These are phyloP conservation scores for Dysphania ambrosioides DNA, from an alignment of 148 eudicot genomes.

Conservation along the genomic window DNA sequence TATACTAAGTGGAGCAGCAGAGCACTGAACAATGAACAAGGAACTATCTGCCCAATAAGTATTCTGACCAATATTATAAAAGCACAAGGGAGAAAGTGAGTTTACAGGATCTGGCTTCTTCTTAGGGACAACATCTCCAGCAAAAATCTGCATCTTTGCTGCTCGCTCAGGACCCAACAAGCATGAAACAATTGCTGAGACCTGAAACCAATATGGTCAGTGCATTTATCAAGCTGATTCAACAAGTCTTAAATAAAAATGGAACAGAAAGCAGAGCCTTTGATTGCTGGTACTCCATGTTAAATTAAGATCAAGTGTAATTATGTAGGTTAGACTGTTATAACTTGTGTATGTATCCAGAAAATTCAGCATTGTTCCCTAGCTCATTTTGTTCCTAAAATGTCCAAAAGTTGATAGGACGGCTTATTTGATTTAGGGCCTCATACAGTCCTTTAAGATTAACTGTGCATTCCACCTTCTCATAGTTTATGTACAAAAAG, in stretches of 20 bases:
- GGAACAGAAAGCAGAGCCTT: neutral
- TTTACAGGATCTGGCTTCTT: slow-evolving; percentile 99
- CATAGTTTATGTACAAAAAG: neutral
- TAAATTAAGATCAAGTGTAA: neutral
- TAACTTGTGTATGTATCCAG: neutral
- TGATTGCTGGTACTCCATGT: neutral
- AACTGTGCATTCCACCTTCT: neutral
- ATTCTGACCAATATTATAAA: too few relatives aligned
- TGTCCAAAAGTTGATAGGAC: neutral
- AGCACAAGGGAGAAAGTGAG: too few relatives aligned
- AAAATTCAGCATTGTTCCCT: neutral
- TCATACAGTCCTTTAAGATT: neutral
- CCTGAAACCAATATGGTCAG: slow-evolving; percentile 46
- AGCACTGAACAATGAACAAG: too few relatives aligned
- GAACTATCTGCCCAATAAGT: too few relatives aligned
- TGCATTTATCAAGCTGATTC: neutral
- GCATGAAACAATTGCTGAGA: slow-evolving; percentile 92
- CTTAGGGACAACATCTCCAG: slow-evolving; percentile 95
- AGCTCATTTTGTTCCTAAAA: neutral
- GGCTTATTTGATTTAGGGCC: neutral
- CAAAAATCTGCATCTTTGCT: slow-evolving; percentile 77
- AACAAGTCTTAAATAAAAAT: neutral
- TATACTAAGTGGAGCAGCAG: too few relatives aligned
- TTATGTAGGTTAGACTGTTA: neutral
- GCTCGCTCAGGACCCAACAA: slow-evolving; percentile 91